Conservation (phyloP, 83 land plant species). For the Picea abies region DNA sequence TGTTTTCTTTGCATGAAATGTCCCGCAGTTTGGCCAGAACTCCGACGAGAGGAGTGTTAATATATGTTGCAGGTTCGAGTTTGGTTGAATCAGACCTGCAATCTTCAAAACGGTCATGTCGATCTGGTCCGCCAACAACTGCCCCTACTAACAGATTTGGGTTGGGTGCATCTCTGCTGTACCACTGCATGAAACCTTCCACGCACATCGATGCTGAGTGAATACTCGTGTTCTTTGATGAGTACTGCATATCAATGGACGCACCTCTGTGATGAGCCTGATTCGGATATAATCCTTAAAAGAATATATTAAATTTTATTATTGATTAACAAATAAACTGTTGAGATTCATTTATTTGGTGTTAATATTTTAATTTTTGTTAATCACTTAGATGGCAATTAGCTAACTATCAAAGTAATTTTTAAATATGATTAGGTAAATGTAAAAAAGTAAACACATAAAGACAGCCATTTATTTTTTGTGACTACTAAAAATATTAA, state of each 20-base stretch:
- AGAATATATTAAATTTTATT: background rate
- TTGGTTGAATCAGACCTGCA: constrained; percentile 39
- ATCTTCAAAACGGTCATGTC: constrained; percentile 67
- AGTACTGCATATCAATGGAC: constrained; percentile 26
- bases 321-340: no score
- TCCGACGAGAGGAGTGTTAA: constrained; percentile 74
- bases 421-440: no score
- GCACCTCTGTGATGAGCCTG: constrained; percentile 87
- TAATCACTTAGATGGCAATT: no score
- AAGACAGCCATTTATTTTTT: no score
- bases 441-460: no score
- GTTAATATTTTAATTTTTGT: no score
- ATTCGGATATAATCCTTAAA: constrained; percentile 33
- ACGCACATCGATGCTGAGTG: constrained; percentile 33
- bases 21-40: constrained; percentile 50
- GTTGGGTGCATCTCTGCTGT: constrained; percentile 46
- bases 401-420: no score
- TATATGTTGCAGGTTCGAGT: constrained; percentile 86
- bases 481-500: no score
- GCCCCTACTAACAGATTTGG: constrained; percentile 84
- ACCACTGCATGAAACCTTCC: constrained; percentile 73
- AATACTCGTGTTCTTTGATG: background rate
- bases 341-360: no score
- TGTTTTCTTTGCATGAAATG: no score
- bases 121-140: constrained; percentile 88